Evolutionary conservation across 805 yeast genomes (phyloP), one percentile per base, ranked within the genome.

Genomic region (Saccharomyces mikatae): DNA sequence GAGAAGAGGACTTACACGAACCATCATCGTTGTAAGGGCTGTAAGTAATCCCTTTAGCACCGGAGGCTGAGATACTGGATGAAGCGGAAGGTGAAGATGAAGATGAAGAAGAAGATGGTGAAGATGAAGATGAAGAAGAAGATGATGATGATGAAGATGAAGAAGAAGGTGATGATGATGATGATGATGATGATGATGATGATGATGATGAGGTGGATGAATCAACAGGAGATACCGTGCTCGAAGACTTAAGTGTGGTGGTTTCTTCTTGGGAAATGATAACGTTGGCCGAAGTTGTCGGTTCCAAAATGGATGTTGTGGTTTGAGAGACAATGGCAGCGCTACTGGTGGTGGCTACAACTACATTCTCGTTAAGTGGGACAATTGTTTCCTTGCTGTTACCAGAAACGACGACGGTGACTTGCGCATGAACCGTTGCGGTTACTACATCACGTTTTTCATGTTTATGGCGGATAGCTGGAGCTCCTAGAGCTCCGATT

Each of bases 11-110:
- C 76, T 87, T 87, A 77, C 96, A 87, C 28, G 73, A 71, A 71
- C 91, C 92, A 56, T 77, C 70, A 55, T 78, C 68, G 56, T 82
- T 74, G 80, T 87, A 87, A 62, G 96, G 96, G 51, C 91, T 82
- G 79, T 87, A 87, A 55, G 90, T 82, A 64, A 87, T 77, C 79
- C 94, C 96, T 72, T 79, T 81, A 58, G 84, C 76, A 57, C 80
- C 78, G 31, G 75, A 76, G 66, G 67, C 62, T 54, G 65, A 71
- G 60, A 57, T 69, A 29, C 69, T 52, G 32, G 73, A 57, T 24
- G 69, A 57, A 4, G 75, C 51, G 48, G 72, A 52, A 53, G 74
- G 58, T 51, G 72, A 56, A 36, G 76, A 54, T 49, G 73, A 53
- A 14, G 73, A 49, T n/a, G 65, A 50, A 27, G 76, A 55, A 17